phyloP scores from a whole-genome alignment of 176 grass and related monocot genomes.

The Cenchrus fungigraminus region DNA sequence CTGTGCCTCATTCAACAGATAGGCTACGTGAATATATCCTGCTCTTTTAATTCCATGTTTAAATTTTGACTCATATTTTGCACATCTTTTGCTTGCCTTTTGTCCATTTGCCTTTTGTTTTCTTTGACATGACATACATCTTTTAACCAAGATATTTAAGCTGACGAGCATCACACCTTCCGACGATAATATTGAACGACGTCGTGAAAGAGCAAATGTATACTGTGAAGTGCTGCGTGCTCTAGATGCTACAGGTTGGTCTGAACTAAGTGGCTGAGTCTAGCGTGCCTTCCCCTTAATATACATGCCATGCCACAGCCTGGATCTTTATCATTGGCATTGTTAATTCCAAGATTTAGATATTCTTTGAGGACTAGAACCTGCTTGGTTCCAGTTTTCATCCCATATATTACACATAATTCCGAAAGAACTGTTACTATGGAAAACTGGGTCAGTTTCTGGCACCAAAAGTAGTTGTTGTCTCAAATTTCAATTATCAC shows the following conservation, averaged over 20 bases:
- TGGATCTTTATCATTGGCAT: conserved; percentile 1
- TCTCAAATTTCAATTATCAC: not conserved
- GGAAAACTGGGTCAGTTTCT: not conserved
- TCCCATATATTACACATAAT: not conserved
- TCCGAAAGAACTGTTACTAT: not conserved
- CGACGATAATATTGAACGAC: conserved; percentile 55
- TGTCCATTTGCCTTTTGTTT: conserved; percentile 45
- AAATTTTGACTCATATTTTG: conserved; percentile 30
- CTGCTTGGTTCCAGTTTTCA: not conserved
- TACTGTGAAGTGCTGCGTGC: conserved; percentile 95
- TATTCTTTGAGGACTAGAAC: not conserved
- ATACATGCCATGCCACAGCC: conserved; percentile 23
- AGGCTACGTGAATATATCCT: conserved; percentile 99
- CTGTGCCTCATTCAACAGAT: conserved; percentile 89
- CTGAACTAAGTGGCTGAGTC: not conserved
- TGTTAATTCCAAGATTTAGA: not conserved
- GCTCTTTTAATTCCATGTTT: conserved; percentile 34
- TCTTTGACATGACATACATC: conserved; percentile 88
- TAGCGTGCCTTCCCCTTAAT: not conserved
- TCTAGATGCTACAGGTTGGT: conserved; percentile 88
- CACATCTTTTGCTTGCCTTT: conserved; percentile 25
- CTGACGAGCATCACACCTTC: conserved; percentile 59
- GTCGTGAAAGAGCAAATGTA: conserved; percentile 78
- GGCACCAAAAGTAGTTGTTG: not conserved
- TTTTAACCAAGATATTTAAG: conserved; percentile 92